phyloP scores from a whole-genome alignment of 2,329 filamentous ascomycete genomes.

The Aspergillus thermomutatus region DNA sequence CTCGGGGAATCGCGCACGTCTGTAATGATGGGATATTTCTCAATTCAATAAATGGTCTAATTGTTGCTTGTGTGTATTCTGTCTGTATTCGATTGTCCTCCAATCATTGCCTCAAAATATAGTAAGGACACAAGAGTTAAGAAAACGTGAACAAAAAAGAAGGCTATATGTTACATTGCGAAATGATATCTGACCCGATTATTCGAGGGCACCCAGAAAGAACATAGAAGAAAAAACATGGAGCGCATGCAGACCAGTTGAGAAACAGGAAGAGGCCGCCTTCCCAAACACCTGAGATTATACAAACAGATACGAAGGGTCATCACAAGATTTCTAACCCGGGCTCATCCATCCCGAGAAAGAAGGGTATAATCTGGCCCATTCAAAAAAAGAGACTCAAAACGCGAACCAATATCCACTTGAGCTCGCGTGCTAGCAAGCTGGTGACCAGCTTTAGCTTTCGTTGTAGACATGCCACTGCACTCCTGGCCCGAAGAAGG shows the following conservation, averaged over 20 bases:
- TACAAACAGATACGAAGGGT: constrained; percentile 15
- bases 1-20: neutral
- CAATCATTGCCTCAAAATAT: neutral
- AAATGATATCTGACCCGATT: constrained; percentile 1
- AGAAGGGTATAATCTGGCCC: constrained; percentile 24
- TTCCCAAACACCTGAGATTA: constrained; percentile 16
- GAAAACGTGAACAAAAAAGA: constrained; percentile 5
- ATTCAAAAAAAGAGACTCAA: constrained; percentile 2
- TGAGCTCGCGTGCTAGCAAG: neutral
- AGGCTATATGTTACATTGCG: constrained; percentile 18
- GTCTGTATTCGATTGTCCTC: neutral
- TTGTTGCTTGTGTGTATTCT: neutral
- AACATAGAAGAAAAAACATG: constrained; percentile 1
- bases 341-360: constrained; percentile 14
- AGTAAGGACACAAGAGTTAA: neutral
- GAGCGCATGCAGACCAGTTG: constrained; percentile 1
- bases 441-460: constrained; percentile 23
- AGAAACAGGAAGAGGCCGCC: constrained; percentile 1
- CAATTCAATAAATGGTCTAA: neutral
- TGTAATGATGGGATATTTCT: neutral
- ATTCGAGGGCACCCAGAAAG: constrained; percentile 4
- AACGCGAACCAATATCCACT: neutral
- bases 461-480: constrained; percentile 61
- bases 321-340: constrained; percentile 18
- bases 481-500: constrained; percentile 54